These are phyloP conservation scores for Ajuga chamaepitys DNA, from an alignment of 257 asterid genomes.

Conservation along the genomic window DNA sequence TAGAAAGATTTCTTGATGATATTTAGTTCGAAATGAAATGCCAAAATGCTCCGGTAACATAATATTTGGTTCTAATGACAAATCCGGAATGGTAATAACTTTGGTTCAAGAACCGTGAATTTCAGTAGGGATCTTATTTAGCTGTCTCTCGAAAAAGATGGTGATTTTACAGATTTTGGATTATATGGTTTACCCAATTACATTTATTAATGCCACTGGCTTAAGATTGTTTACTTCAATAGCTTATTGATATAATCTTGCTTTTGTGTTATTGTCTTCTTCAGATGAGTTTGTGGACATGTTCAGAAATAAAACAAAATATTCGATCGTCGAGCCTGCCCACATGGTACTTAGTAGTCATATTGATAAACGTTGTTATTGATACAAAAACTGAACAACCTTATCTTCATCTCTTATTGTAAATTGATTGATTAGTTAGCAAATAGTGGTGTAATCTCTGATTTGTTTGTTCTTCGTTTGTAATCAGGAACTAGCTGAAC, in stretches of 20 bases:
- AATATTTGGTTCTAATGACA: too few species aligned
- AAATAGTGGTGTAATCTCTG: not conserved
- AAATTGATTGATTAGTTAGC: not conserved
- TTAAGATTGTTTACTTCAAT: not conserved
- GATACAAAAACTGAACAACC: not conserved
- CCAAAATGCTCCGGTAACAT: too few species aligned
- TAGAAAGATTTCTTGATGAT: too few species aligned
- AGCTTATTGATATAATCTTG: not conserved
- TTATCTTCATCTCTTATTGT: not conserved
- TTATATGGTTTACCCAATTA: not conserved
- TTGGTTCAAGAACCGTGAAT: not conserved
- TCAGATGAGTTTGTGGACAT: constrained; percentile 83
- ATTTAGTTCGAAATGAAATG: too few species aligned
- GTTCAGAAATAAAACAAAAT: constrained; percentile 71
- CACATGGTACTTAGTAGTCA: constrained; percentile 63
- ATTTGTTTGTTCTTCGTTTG: not conserved
- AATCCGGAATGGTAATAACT: too few species aligned
- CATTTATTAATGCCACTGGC: not conserved
- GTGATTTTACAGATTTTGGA: not conserved
- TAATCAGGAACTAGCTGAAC: constrained; percentile 85
- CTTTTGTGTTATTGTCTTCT: not conserved
- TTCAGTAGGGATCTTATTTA: not conserved
- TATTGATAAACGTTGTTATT: too few species aligned
- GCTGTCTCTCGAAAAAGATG: not conserved
- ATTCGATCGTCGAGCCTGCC: constrained; percentile 91